Evolutionary conservation across 2,329 filamentous ascomycete species (phyloP), one percentile per base, ranked within the genome.

Genomic region (Ophiostoma ips): DNA sequence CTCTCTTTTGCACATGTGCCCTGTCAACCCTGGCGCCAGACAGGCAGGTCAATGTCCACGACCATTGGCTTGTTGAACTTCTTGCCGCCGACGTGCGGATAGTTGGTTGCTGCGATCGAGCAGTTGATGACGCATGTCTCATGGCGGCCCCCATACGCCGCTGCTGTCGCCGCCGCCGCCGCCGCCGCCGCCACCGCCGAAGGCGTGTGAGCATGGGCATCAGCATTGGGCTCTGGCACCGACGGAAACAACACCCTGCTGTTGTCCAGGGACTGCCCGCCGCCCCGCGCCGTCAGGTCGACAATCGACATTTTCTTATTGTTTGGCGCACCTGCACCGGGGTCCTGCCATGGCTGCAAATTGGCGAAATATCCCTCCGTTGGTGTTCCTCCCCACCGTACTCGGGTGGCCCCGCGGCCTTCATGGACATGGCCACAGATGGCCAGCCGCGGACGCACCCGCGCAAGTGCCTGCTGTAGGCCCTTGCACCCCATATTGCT

Each of bases 71-170:
- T 85, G 64, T 89, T 80, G 64, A 84, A 79, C 54, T 65, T 71
- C 62, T 81, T 84, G 15, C 77, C 77, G 2, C 70, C 72, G 1
- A 58, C 58, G 55, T 83, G 79, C 46, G 81, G 81, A 65, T 77
- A 81, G 53, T 75, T 80, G 19, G 72, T 79, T 40, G 78, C 79
- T 71, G 84, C 75, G 54, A 89, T 80, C 18, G 86, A 80, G 28
- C 84, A 84, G 65, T 94, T 94, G 57, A 92, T 75, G 49, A 94
- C 68, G 60, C 81, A 89, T 1, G 85, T 92, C 67, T 90, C 83
- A 53, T 61, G 68, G 57, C 77, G 71, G 43, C 70, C 68, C 7
- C 24, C 24, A 6, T 8, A 28, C 24, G 24, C 24, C 8, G 5
- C 8, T 8, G 24, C 24, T 28, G 24, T 28, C 24, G 56, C 41